Evolutionary conservation across 139 green algal species (phyloP).

Genomic region (Chlorella vulgaris): DNA sequence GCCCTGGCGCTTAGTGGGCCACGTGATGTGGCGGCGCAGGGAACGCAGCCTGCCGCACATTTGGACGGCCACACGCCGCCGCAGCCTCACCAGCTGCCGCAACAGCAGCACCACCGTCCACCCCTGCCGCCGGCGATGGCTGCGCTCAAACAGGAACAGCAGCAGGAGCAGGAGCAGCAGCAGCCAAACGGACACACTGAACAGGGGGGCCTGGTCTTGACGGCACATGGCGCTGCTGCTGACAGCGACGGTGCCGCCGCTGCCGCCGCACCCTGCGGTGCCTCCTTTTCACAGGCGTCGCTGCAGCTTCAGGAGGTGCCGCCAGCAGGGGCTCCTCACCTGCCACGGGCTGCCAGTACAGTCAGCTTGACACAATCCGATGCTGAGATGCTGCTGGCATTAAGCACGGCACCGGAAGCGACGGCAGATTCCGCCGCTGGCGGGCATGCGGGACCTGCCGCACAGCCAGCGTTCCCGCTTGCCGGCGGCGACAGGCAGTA

Average conservation of each 20-base stretch:
- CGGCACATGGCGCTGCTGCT: background rate
- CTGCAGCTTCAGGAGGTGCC: too few relatives aligned
- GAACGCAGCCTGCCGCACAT: too few relatives aligned
- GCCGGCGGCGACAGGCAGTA: too few relatives aligned
- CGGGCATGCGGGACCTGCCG: background rate
- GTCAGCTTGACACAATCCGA: conserved; percentile 9
- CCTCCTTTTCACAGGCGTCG: too few relatives aligned
- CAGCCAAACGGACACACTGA: background rate
- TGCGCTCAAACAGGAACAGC: background rate
- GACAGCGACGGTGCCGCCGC: background rate
- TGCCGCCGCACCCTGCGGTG: background rate
- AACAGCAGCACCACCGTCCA: background rate
- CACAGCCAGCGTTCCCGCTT: background rate
- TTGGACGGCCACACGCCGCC: too few relatives aligned
- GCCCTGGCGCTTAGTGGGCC: too few relatives aligned
- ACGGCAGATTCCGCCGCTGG: background rate
- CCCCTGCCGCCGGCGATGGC: background rate
- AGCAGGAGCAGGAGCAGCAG: conserved; percentile 15
- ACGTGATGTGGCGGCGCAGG: too few relatives aligned
- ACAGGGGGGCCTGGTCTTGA: too few relatives aligned
- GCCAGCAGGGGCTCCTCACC: too few relatives aligned
- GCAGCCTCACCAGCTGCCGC: too few relatives aligned
- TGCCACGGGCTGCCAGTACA: too few relatives aligned
- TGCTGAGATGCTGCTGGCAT: conserved; percentile 17
- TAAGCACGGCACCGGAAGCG: background rate